phyloP scores from a whole-genome alignment of 257 asterid species.

The Fraxinus quadrangulata region DNA sequence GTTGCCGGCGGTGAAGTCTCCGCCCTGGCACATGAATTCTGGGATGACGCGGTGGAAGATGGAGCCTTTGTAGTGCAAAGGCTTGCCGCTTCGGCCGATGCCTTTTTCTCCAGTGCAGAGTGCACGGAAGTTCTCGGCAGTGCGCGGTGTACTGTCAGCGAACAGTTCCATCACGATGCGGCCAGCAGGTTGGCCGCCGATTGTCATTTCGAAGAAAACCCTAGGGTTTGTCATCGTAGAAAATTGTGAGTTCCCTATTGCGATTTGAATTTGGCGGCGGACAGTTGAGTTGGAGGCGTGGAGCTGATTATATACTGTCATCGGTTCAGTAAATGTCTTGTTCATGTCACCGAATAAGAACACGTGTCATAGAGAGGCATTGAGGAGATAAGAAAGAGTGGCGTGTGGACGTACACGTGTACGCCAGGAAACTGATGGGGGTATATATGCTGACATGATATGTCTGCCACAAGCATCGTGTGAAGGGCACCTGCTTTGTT shows the following conservation, averaged over 20 bases:
- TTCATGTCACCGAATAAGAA: background rate
- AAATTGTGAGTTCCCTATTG: background rate
- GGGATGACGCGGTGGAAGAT: slow-evolving; percentile 36
- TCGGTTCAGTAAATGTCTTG: background rate
- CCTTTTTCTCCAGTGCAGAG: slow-evolving; percentile 38
- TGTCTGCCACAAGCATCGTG: too few relatives aligned
- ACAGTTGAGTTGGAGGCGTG: too few relatives aligned
- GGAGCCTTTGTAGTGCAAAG: slow-evolving; percentile 32
- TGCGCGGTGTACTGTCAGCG: slow-evolving; percentile 21
- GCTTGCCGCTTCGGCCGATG: slow-evolving; percentile 21
- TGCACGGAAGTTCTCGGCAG: slow-evolving; percentile 32
- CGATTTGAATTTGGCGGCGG: background rate
- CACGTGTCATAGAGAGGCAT: background rate
- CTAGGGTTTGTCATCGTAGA: slow-evolving; percentile 27
- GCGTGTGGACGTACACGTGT: background rate
- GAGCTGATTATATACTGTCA: background rate
- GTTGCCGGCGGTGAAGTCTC: slow-evolving; percentile 34
- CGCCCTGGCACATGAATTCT: slow-evolving; percentile 38
- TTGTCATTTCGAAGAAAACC: slow-evolving; percentile 28
- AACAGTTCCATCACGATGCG: slow-evolving; percentile 34
- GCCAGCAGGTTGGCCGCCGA: slow-evolving; percentile 25
- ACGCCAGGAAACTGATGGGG: background rate
- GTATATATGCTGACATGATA: too few relatives aligned
- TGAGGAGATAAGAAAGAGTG: background rate
- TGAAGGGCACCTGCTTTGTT: too few relatives aligned